Evolutionary conservation across 257 asterid genomes (phyloP), one percentile per base, ranked within the genome.

Genomic region (Forsythia suspensa): DNA sequence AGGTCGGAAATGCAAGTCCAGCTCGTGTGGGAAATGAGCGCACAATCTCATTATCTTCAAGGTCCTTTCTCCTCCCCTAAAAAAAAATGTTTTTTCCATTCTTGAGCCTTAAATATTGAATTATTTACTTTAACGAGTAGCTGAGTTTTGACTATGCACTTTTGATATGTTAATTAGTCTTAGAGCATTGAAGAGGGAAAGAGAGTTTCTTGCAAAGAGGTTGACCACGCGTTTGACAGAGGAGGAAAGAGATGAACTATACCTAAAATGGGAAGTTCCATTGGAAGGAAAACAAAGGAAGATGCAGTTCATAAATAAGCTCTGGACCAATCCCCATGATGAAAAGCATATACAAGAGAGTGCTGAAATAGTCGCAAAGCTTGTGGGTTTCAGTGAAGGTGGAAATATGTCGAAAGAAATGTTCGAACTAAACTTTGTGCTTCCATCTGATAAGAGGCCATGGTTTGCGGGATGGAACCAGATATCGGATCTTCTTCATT

Each of bases 391-490:
- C 81, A 87, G 91, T 9, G 93, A 90, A 83, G 83, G 89, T 75
- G 98, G 96, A 66, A 92, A 89, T 52, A 76, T 92, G 90, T 90
- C 98, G 0, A 92, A 86, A 80, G 98, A 95, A 87, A 95, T 95
- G 98, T 91, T 95, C 74, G 98, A 91, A 86, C 95, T 95, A 10
- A 95, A 91, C 74, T 95, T 95, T 74, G 95, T 87, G 73, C 94
- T 86, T 76, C 98, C 97, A 63, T 89, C 96, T 0, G 96, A 92
- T 82, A 91, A 84, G 87, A 83, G 94, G 82, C 95, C 92, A 48
- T 94, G 98, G 98, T 85, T 88, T 38, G 75, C 86, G 75, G 97
- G 93, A 72, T 92, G 98, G 98, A 89, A 90, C 91, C 98, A 91
- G 85, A 89, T 94, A 7, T 91, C 90, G 13, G 92, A 89, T 84